phyloP scores from a whole-genome alignment of 805 yeast species.

The Candida nitratophila region DNA sequence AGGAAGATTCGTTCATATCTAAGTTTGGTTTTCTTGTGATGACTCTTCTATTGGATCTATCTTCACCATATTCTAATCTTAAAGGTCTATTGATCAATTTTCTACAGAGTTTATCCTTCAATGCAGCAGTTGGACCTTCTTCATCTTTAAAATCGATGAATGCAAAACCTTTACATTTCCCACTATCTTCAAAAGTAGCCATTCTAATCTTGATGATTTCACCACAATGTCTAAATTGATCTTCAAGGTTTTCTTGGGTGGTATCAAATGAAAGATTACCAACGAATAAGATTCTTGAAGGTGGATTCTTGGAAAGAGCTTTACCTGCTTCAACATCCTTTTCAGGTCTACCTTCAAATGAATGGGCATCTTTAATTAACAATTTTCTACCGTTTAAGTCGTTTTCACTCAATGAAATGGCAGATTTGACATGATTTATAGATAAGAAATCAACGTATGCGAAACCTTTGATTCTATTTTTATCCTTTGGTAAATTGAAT shows the following conservation, averaged over 20 bases:
- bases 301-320: constrained; percentile 65
- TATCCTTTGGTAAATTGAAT: constrained; percentile 70
- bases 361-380: constrained; percentile 72
- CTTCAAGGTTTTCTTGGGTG: constrained; percentile 66
- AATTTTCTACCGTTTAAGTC: constrained; percentile 78
- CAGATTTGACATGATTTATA: constrained; percentile 51
- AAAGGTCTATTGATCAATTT: constrained; percentile 66
- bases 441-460: constrained; percentile 81
- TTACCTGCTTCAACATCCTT: constrained; percentile 33
- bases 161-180: constrained; percentile 95
- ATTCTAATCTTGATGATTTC: constrained; percentile 77
- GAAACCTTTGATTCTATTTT: constrained; percentile 72
- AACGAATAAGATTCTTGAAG: constrained; percentile 81
- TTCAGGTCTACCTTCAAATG: constrained; percentile 84
- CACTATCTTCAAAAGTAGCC: constrained; percentile 97
- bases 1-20: neutral
- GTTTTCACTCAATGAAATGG: constrained; percentile 62
- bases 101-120: constrained; percentile 62
- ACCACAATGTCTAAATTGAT: constrained; percentile 88
- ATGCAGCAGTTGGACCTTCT: constrained; percentile 76
- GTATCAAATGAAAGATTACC: constrained; percentile 94
- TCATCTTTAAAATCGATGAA: constrained; percentile 81
- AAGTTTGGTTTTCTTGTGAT: constrained; percentile 3
- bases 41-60: constrained; percentile 50
- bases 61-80: constrained; percentile 92